Base-by-base conservation (phyloP, 257 asterid genomes). In the Jaltomata sinuosa region DNA sequence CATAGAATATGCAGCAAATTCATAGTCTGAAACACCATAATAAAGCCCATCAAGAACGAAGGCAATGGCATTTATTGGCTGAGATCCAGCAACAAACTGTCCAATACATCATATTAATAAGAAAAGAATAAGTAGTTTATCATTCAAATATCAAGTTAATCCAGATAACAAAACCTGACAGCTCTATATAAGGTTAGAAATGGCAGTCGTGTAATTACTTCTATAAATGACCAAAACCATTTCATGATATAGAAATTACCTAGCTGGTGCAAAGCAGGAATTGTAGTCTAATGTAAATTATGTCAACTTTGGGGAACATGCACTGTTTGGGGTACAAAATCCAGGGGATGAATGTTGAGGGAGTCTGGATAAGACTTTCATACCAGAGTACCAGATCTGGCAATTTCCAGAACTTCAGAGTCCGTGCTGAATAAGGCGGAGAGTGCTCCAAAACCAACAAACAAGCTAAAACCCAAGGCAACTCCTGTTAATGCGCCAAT, bases 11-110 rank as follows among this genome's bases (percentile, higher is more conserved):
- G 99, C 98, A 76, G 99, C 99, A 87, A 92, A 96, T 65, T 88
- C 95, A 32, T 92, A 96, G 88, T 96, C 99, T 77, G 99, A 96
- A 86, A 96, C 98, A 87, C 99, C 99, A 81, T 94, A 96, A 84
- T 96, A 96, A 53, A 96, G 96, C 79, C 99, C 99, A 76, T 96
- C 99, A 82, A 94, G 91, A 83, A 96, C 99, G 89, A 96, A 96
- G 69, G 98, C 99, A 62, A 94, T 85, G 64, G 99, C 99, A 88
- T 96, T 96, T 89, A 94, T 87, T 4, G 99, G 98, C 88, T 96
- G 99, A 86, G 98, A 88, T 82, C 91, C 98, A 53, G 96, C 98
- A 79, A 96, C 98, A 88, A 96, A 94, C 98, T 96, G 85, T 52
- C 72, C 69, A 61, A 11, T 27, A 81, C 49, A 49, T 18, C 47